phyloP scores from a whole-genome alignment of 352 stramenopile genomes.

The Pythium apleroticum region DNA sequence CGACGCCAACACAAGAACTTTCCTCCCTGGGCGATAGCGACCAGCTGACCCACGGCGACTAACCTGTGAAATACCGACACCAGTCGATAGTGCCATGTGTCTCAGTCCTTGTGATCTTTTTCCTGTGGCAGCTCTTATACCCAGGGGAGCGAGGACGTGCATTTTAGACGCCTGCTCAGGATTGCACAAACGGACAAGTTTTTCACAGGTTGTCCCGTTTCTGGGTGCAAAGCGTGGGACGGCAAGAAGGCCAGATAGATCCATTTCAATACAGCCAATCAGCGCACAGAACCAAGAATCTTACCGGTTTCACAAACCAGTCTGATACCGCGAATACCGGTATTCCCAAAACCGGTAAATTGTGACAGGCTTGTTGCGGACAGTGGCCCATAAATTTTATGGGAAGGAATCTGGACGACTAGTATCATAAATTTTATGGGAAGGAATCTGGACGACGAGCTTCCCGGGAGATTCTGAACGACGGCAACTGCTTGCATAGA shows the following conservation, averaged over 20 bases:
- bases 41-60: not conserved
- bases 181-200: constrained; percentile 20
- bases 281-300: not conserved
- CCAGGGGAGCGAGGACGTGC: not conserved
- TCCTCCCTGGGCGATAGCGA: constrained; percentile 16
- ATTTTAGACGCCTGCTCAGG: constrained; percentile 10
- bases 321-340: not conserved
- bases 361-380: no score
- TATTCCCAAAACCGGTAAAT: not conserved
- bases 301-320: not conserved
- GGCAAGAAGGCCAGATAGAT: constrained; percentile 9
- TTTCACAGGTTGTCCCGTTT: constrained; percentile 8
- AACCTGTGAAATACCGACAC: not conserved
- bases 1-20: constrained; percentile 30
- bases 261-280: constrained; percentile 9
- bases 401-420: not conserved
- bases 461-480: not conserved
- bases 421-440: no score
- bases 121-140: constrained; percentile 8
- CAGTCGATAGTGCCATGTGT: not conserved
- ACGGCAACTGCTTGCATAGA: not conserved
- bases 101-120: not conserved
- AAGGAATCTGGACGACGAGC: not conserved
- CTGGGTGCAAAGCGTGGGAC: constrained; percentile 9
- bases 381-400: not conserved